Evolutionary conservation across 2,329 filamentous ascomycete species (phyloP).

Genomic region (Alternaria panax): DNA sequence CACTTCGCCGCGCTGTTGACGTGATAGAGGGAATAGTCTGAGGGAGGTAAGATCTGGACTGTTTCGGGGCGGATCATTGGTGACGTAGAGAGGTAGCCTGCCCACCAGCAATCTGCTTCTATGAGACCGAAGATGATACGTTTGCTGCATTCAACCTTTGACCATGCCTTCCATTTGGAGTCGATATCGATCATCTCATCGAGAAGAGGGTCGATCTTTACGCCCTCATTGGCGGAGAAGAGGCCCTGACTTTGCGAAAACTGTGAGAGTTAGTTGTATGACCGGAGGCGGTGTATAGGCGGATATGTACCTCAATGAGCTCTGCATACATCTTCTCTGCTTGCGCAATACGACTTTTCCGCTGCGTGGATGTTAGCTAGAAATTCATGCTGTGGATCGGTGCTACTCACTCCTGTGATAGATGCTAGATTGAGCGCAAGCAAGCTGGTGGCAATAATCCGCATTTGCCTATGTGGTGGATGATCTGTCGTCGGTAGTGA

Average conservation of each 20-base stretch:
- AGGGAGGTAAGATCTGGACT: conserved; percentile 57
- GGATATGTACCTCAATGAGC: conserved; percentile 52
- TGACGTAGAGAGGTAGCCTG: conserved; percentile 56
- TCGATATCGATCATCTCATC: conserved; percentile 56
- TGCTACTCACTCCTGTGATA: conserved; percentile 54
- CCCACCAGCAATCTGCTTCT: conserved; percentile 58
- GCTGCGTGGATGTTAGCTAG: conserved; percentile 28
- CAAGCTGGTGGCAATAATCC: conserved; percentile 57
- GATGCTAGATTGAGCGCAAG: conserved; percentile 60
- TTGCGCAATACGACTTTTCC: conserved; percentile 55
- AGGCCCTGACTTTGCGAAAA: conserved; percentile 60
- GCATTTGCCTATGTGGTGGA: conserved; percentile 53
- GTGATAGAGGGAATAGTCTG: conserved; percentile 55
- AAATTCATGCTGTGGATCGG: too few species aligned
- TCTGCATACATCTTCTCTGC: conserved; percentile 61
- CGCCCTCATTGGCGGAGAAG: conserved; percentile 56
- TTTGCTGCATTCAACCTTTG: conserved; percentile 60
- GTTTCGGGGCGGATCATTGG: conserved; percentile 57
- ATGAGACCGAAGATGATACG: conserved; percentile 57
- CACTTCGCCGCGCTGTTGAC: conserved; percentile 49
- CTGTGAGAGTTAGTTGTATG: conserved; percentile 31
- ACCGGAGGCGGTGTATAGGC: background rate
- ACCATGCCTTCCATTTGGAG: conserved; percentile 61
- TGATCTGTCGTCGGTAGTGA: conserved; percentile 52
- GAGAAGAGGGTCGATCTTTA: conserved; percentile 49